Evolutionary conservation across 441 rosid species (phyloP), one percentile per base, ranked within the genome.

Genomic region (Erodium trifolium): DNA sequence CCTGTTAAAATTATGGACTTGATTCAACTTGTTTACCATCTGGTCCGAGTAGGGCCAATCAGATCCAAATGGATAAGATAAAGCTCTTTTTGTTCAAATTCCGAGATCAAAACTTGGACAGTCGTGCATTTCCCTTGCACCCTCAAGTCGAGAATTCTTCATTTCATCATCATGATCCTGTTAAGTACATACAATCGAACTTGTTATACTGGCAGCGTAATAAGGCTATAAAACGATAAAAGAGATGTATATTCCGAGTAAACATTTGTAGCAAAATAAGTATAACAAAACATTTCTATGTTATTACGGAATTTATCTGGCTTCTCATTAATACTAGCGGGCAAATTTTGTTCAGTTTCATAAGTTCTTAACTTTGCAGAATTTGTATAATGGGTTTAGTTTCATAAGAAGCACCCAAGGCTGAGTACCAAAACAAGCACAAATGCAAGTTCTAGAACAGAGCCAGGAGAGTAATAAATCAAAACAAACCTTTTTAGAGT

Each of bases 31-130:
- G 37, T 34, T 34, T 34, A 34, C 27, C 37, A 34, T 34, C 37
- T 5, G 5, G 5, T 34, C 27, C 27, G 2, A 23, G 27, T 23
- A 23, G 27, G 27, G 27, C 27, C 27, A 23, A 23, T 23, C 27
- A 23, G 27, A 34, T 3, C 37, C 37, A 5, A 5, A 34, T 34
- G 37, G 37, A 34, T 34, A 34, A 34, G 1, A 34, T 27, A 1
- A 23, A 39, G 23, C 39, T 3, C 47, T 31, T 62, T 73, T 9
- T 23, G 27, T 34, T 85, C 84, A 85, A 73, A 82, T 79, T 73
- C 85, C 87, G 17, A 87, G 85, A 71, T 83, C 85, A 71, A 85
- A 87, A 70, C 74, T 78, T 1, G 92, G 89, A 67, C 74, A 71
- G 37, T 77, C 77, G 23, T 70, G 71, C 16, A 23, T 67, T 73